phyloP scores from a whole-genome alignment of 352 stramenopile genomes.

The Elongisporangium senticosum region DNA sequence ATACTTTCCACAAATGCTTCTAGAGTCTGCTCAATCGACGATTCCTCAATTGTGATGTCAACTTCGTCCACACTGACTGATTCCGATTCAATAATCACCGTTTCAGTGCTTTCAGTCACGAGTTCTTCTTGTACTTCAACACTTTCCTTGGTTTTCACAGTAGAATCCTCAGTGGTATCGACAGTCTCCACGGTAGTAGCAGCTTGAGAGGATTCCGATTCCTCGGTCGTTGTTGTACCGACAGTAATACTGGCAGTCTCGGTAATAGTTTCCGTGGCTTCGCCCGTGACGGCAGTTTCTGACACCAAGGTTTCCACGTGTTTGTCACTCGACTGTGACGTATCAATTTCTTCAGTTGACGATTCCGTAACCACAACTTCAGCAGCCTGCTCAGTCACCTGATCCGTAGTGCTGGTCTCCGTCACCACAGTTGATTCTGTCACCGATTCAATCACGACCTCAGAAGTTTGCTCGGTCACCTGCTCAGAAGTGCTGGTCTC shows the following conservation, averaged over 20 bases:
- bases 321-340: neutral
- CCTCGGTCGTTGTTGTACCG: neutral
- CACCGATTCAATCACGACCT: neutral
- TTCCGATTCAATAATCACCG: neutral
- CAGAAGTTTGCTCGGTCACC: slow-evolving; percentile 13
- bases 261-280: too few relatives aligned
- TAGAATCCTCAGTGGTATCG: neutral
- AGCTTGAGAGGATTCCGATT: neutral
- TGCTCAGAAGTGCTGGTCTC: slow-evolving; percentile 17
- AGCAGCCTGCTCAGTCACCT: neutral
- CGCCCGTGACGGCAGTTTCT: neutral
- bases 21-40: neutral
- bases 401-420: neutral
- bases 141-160: neutral
- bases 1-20: neutral
- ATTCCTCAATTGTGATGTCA: neutral
- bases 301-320: neutral
- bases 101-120: neutral
- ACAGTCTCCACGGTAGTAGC: neutral
- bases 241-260: neutral
- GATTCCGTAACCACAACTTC: neutral
- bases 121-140: neutral
- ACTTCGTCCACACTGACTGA: neutral
- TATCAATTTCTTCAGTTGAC: neutral
- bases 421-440: neutral